Conservation (phyloP, 805 yeast genomes). For the Lachancea sp. region DNA sequence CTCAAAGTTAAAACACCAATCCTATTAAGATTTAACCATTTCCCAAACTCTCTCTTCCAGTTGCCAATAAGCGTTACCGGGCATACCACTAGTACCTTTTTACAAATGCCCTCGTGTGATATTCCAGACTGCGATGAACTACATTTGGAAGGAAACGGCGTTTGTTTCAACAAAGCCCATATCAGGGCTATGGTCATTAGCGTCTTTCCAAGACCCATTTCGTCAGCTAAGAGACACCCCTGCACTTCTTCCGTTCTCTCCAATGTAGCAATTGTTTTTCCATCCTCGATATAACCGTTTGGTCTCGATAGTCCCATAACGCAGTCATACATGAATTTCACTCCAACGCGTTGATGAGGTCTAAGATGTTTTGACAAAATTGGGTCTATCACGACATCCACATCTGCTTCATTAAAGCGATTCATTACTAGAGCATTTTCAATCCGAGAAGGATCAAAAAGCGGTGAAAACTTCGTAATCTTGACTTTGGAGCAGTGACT, state of each 20-base stretch:
- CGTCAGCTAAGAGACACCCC: slow-evolving; percentile 91
- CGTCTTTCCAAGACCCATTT: slow-evolving; percentile 94
- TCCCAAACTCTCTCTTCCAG: slow-evolving; percentile 82
- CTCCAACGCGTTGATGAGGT: slow-evolving; percentile 84
- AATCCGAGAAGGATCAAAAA: slow-evolving; percentile 35
- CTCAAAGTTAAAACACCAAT: slow-evolving; percentile 61
- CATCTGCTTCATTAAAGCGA: slow-evolving; percentile 24
- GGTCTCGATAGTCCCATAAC: slow-evolving; percentile 59
- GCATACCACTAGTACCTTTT: slow-evolving; percentile 72
- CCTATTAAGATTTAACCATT: slow-evolving; percentile 71
- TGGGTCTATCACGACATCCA: slow-evolving; percentile 59
- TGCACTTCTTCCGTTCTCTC: slow-evolving; percentile 19
- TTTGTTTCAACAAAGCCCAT: slow-evolving; percentile 74
- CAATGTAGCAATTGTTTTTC: slow-evolving; percentile 8
- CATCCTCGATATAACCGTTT: slow-evolving; percentile 32
- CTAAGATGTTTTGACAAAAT: slow-evolving; percentile 48
- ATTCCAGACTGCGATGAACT: slow-evolving; percentile 34
- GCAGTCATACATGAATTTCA: slow-evolving; percentile 73
- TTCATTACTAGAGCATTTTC: slow-evolving; percentile 41
- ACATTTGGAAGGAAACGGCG: slow-evolving; percentile 39
- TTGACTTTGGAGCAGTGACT: background rate
- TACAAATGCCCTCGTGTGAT: slow-evolving; percentile 33
- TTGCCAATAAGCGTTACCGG: slow-evolving; percentile 85
- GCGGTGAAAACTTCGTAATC: slow-evolving; percentile 29
- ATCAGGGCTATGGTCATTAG: slow-evolving; percentile 75